Base-by-base conservation (phyloP, 805 yeast genomes). In the Ogataea methylovora region DNA sequence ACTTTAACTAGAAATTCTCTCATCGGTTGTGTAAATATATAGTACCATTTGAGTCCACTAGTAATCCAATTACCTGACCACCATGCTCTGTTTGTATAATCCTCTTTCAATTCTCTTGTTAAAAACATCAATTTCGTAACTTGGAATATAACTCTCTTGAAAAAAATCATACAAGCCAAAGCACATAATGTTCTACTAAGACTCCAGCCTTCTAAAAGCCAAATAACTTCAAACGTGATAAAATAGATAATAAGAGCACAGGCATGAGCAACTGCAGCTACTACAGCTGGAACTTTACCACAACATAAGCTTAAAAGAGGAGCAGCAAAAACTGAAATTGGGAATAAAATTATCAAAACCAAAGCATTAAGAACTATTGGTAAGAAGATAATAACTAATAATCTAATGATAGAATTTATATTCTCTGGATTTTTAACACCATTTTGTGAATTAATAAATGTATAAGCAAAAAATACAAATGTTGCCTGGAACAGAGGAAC, bases 401-500 rank as follows among this genome's bases (percentile, higher is more conserved):
- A 55, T 37, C 97, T 67, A 10, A 81, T 42, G 0, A 83, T 49
- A 0, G 90, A 72, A 52, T 79, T 74, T 7, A 75, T 69, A 2
- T 70, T 64, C 37, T 58, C 42, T n/a, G 71, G 60, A 34, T 58
- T 46, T 31, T 46, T 41, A 1, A 86, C 95, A 21, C 96, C 96
- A 23, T 79, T 84, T 61, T 86, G 96, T 1, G 95, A 69, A 57
- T 87, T 88, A 48, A 84, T 79, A 49, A 83, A 90, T 34, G 79
- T 65, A 56, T 76, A 90, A 0, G 95, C 88, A 34, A 78, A 60
- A 37, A 81, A 71, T 32, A 82, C 71, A 45, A 79, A 76, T 19
- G 77, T 72, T 13, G 92, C 76, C 47, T 78, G 77, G 39, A 84
- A 55, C 25, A 79, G 49, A 29, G 95, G 92, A 27, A 85, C 71